phyloP scores from a whole-genome alignment of 2,329 filamentous ascomycete species.

The Aspergillus japonicus region DNA sequence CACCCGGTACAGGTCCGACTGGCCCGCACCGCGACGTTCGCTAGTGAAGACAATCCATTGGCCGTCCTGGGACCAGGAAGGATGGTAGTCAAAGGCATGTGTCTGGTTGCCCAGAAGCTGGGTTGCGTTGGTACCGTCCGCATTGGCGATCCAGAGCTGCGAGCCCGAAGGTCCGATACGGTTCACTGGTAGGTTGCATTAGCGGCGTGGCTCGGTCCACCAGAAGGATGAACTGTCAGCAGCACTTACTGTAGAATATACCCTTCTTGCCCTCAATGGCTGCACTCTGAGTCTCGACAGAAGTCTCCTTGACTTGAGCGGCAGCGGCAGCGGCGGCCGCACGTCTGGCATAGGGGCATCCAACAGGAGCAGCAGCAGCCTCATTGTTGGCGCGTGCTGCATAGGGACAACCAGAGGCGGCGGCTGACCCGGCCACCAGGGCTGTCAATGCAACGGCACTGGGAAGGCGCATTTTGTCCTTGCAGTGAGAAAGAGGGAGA shows the following conservation, averaged over 20 bases:
- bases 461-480: slow-evolving; percentile 3
- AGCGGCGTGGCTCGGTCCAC: neutral
- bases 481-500: neutral
- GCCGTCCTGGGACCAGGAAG: neutral
- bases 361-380: neutral
- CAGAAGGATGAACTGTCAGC: neutral
- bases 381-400: neutral
- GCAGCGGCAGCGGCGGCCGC: neutral
- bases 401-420: neutral
- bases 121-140: slow-evolving; percentile 4
- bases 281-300: neutral
- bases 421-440: slow-evolving; percentile 3
- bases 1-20: slow-evolving; percentile 23
- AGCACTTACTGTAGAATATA: slow-evolving; percentile 4
- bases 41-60: slow-evolving; percentile 7
- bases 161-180: slow-evolving; percentile 4
- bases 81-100: slow-evolving; percentile 5
- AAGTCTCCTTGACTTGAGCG: neutral
- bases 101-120: slow-evolving; percentile 1
- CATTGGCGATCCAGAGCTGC: slow-evolving; percentile 3
- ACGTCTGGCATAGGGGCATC: slow-evolving; percentile 2
- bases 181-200: neutral
- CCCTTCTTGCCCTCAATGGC: slow-evolving; percentile 5
- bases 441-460: slow-evolving; percentile 1
- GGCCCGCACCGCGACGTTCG: slow-evolving; percentile 3